Base-by-base conservation (phyloP, 140 eudicot species). In the Bidens hawaiensis region DNA sequence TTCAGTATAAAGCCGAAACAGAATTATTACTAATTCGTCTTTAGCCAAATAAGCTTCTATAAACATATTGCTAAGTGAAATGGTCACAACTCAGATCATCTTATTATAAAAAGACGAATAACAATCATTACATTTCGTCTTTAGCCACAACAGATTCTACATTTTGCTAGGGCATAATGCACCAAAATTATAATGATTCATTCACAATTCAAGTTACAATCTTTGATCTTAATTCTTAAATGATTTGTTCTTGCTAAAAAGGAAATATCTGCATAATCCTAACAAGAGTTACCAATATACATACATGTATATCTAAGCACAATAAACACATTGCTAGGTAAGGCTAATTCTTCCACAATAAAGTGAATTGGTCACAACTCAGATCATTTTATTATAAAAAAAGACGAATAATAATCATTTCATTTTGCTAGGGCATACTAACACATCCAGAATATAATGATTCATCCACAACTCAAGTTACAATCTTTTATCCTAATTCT, bases 131-230 rank as follows among this genome's bases (percentile, higher is more conserved):
- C n/a, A 41, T 24, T 74, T 74, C 56, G 41, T 47, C 67, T 24
- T 73, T 13, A 74, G 14, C 63, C 69, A 65, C 47, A 49, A 46
- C 40, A 65, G 57, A 6, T 47, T 66, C 54, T 48, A 36, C 24
- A 57, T 47, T 30, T 57, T 19, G 42, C 27, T 31, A 73, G 48
- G 68, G 59, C 62, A 73, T 24, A 25, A 38, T 47, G 52, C 2
- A 2, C 18, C 25, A 21, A 22, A 3, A 18, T 25, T 16, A 49
- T 60, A 38, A 70, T 33, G 11, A 69, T 15, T 41, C 18, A 22
- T 21, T 19, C 49, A 30, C 66, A 33, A 9, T 50, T 45, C 27
- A 23, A 51, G 5, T n/a, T 25, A 14, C 19, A 54, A 26, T 27
- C 19, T 14, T 25, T 27, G 22, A 17, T 7, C 13, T 48, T 19